Percentiles rank a stretch among this genome's conserved stretches.
Conservation (phyloP, 495 filamentous ascomycete genomes). For the Hypomontagnella monticulosa region DNA sequence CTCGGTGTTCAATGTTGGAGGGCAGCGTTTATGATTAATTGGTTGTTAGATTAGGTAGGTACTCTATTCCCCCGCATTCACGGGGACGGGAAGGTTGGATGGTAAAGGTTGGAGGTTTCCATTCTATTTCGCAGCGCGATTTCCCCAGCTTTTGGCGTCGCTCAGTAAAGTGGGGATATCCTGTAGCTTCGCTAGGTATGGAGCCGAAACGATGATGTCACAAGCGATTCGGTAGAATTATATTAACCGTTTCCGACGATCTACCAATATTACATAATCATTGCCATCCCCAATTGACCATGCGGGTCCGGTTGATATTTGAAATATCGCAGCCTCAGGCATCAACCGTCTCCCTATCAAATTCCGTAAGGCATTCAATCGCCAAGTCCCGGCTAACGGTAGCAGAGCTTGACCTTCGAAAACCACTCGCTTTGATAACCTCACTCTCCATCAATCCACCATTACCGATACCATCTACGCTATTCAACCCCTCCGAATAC, state of each 20-base stretch:
- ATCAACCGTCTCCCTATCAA: no score
- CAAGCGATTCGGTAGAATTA: not conserved
- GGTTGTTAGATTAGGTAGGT: slow-evolving; percentile 11
- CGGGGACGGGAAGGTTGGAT: not conserved
- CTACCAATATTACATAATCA: no score
- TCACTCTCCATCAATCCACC: slow-evolving; percentile 37
- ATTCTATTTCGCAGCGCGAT: slow-evolving; percentile 23
- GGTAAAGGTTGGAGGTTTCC: not conserved
- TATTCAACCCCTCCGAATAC: slow-evolving; percentile 34
- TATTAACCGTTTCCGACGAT: no score
- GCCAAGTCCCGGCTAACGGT: slow-evolving; percentile 22
- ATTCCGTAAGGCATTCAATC: slow-evolving; percentile 12
- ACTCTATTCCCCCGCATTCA: slow-evolving; percentile 39
- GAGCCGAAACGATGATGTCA: slow-evolving; percentile 31
- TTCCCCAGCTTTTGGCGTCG: slow-evolving; percentile 39
- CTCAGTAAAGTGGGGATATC: slow-evolving; percentile 17
- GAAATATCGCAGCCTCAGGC: no score
- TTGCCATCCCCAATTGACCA: no score
- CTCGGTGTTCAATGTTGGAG: slow-evolving; percentile 33
- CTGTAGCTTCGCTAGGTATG: slow-evolving; percentile 11
- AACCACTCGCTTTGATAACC: slow-evolving; percentile 53
- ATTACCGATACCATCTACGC: slow-evolving; percentile 35
- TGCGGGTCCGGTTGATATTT: no score
- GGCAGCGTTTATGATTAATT: slow-evolving; percentile 42
- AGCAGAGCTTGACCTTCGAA: slow-evolving; percentile 47